A percentile compares a stretch with the other conserved stretches of the same genome.
Evolutionary conservation across 176 grass and related monocot genomes (phyloP).

Genomic region (Avena sativa): DNA sequence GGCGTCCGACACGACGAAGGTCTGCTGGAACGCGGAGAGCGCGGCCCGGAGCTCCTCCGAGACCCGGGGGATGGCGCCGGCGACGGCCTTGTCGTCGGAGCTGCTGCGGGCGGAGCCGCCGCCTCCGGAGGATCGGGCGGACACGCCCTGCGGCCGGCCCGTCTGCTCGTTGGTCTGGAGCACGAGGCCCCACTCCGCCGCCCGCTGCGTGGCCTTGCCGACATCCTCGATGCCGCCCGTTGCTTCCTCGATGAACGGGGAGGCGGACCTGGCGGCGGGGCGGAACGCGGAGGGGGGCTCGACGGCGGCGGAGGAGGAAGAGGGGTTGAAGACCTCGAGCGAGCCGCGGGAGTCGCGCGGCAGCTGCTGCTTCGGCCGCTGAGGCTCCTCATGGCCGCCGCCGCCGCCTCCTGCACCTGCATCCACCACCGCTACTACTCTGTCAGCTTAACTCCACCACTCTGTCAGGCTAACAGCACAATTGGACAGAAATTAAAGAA

Average conservation of each 20-base stretch:
- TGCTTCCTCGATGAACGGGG: constrained; percentile 15
- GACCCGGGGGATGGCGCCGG: constrained; percentile 48
- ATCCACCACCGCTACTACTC: constrained; percentile 9
- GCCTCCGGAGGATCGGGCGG: constrained; percentile 51
- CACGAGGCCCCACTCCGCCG: constrained; percentile 90
- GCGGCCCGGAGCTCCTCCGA: constrained; percentile 79
- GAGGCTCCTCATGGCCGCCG: neutral
- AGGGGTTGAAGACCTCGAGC: constrained; percentile 86
- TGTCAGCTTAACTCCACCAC: constrained; percentile 5
- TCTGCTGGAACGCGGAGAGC: constrained; percentile 78
- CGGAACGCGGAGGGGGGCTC: constrained; percentile 26
- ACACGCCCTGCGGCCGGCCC: constrained; percentile 66
- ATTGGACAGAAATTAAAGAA: neutral
- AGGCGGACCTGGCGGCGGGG: constrained; percentile 10
- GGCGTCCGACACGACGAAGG: constrained; percentile 79
- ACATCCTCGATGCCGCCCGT: constrained; percentile 40
- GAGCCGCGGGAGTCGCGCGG: constrained; percentile 88
- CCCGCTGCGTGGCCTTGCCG: constrained; percentile 59
- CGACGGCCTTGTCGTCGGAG: constrained; percentile 11
- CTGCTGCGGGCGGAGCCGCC: constrained; percentile 29
- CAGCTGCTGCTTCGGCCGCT: constrained; percentile 28
- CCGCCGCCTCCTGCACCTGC: constrained; percentile 2
- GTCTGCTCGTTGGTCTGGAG: constrained; percentile 85
- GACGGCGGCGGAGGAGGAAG: neutral
- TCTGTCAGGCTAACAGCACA: neutral